A percentile compares a stretch with the other conserved stretches of the same genome.
Conservation (phyloP, 192 early-diverging fungal species). For the Chytriomyces sp. region DNA sequence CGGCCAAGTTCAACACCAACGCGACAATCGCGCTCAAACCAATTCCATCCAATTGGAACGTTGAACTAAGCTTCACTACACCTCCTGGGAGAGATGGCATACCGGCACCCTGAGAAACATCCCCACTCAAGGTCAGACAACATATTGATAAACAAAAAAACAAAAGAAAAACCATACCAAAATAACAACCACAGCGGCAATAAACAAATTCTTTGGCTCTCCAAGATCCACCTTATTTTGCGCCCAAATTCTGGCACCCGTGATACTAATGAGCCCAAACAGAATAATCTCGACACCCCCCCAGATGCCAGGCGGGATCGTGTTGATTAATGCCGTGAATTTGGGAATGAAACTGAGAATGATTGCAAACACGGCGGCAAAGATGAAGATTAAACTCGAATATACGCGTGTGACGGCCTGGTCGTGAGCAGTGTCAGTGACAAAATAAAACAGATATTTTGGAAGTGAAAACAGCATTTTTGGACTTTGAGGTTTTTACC, state of each 20-base stretch:
- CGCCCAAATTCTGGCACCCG: slow-evolving; percentile 65
- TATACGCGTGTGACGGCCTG: slow-evolving; percentile 60
- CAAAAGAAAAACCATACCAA: slow-evolving; percentile 12
- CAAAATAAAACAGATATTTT: too few species aligned
- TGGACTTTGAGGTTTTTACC: slow-evolving; percentile 6
- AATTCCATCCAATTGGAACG: slow-evolving; percentile 57
- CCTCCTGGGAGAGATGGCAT: slow-evolving; percentile 48
- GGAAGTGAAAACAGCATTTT: too few species aligned
- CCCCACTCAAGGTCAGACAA: not conserved
- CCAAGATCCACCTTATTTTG: slow-evolving; percentile 60
- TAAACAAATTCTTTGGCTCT: slow-evolving; percentile 56
- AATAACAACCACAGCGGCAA: slow-evolving; percentile 57
- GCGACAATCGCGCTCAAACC: slow-evolving; percentile 48
- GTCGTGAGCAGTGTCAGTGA: too few species aligned
- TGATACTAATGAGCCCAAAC: slow-evolving; percentile 61
- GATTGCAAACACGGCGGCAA: slow-evolving; percentile 61
- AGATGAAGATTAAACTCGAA: slow-evolving; percentile 58
- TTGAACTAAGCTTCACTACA: slow-evolving; percentile 35
- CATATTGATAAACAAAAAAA: slow-evolving; percentile 19
- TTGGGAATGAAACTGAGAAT: slow-evolving; percentile 63
- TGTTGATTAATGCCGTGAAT: slow-evolving; percentile 58
- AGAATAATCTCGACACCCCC: slow-evolving; percentile 60
- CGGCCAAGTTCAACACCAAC: slow-evolving; percentile 37
- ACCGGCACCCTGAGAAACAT: slow-evolving; percentile 41
- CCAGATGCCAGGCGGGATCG: slow-evolving; percentile 62